Percentiles rank a stretch among this genome's conserved stretches.
Evolutionary conservation across 805 yeast species (phyloP).

Genomic region (Peterozyma toletana): DNA sequence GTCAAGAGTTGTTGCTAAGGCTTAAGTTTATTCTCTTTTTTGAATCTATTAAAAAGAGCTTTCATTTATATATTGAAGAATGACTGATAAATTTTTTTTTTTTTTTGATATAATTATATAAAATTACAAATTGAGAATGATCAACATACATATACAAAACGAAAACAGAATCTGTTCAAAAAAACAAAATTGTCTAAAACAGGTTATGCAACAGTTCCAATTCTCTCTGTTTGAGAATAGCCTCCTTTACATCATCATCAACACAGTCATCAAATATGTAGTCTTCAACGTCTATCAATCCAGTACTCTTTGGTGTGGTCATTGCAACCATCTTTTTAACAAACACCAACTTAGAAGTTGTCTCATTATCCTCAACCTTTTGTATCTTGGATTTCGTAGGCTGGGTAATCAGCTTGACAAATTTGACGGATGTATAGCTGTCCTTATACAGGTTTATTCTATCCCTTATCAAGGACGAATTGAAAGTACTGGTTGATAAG

Average conservation of each 20-base stretch:
- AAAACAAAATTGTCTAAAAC: constrained; percentile 5
- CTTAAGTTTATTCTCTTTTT: no score
- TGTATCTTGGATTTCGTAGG: constrained; percentile 38
- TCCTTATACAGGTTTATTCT: constrained; percentile 57
- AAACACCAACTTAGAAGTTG: constrained; percentile 28
- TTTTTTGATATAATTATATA: no score
- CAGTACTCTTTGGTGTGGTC: constrained; percentile 50
- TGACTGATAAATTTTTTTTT: no score
- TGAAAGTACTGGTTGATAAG: constrained; percentile 65
- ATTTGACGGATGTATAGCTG: constrained; percentile 75
- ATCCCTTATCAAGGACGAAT: constrained; percentile 52
- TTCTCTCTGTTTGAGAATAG: constrained; percentile 55
- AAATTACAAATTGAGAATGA: no score
- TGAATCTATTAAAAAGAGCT: no score
- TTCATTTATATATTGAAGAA: no score
- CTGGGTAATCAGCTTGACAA: constrained; percentile 71
- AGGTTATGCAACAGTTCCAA: constrained; percentile 23
- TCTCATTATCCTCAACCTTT: constrained; percentile 19
- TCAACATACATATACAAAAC: no score
- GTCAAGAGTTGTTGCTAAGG: constrained; percentile 27
- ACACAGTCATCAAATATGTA: constrained; percentile 53
- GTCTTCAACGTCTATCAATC: constrained; percentile 51
- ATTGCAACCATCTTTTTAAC: constrained; percentile 41
- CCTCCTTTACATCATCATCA: constrained; percentile 48
- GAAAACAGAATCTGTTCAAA: background rate